Evolutionary conservation across 1,284 basidiomycete species (phyloP).

Genomic region (Cryptococcus sp.): DNA sequence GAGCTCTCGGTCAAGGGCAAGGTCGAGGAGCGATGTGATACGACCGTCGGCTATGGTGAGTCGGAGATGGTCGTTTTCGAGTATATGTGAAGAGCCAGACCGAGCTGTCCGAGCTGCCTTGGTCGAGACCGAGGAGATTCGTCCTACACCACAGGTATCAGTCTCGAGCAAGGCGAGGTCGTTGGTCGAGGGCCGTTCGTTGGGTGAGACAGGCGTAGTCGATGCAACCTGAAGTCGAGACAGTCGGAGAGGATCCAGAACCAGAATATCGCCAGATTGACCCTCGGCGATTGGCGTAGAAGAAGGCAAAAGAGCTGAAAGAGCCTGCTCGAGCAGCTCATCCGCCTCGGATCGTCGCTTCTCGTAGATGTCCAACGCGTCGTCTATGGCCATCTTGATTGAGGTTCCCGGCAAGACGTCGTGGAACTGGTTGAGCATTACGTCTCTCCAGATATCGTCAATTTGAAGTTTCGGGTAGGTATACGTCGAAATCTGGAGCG

Average conservation of each 20-base stretch:
- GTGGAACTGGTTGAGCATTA: constrained; percentile 80
- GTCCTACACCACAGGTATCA: too few species aligned
- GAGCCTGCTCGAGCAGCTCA: not conserved
- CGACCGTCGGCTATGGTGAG: constrained; percentile 68
- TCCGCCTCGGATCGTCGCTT: not conserved
- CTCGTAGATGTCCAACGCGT: constrained; percentile 37
- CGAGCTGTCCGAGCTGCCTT: too few species aligned
- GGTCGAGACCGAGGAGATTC: too few species aligned
- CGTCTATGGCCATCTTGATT: constrained; percentile 51
- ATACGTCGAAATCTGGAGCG: constrained; percentile 53
- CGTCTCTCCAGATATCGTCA: constrained; percentile 81
- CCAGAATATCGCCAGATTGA: too few species aligned
- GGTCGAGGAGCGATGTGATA: constrained; percentile 70
- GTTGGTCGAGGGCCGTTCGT: too few species aligned
- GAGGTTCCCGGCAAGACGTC: constrained; percentile 84
- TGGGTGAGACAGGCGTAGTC: too few species aligned
- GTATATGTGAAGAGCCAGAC: too few species aligned
- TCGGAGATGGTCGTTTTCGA: not conserved
- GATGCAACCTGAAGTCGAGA: too few species aligned
- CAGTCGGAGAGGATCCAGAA: too few species aligned
- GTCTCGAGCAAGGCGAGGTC: too few species aligned
- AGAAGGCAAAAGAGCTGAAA: not conserved
- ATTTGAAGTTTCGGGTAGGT: constrained; percentile 56
- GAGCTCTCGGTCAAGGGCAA: constrained; percentile 66
- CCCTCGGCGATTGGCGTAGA: too few species aligned